A percentile compares a stretch with the other conserved stretches of the same genome.
Conservation (phyloP, 257 asterid genomes). For the Solanum megistacrolobum region DNA sequence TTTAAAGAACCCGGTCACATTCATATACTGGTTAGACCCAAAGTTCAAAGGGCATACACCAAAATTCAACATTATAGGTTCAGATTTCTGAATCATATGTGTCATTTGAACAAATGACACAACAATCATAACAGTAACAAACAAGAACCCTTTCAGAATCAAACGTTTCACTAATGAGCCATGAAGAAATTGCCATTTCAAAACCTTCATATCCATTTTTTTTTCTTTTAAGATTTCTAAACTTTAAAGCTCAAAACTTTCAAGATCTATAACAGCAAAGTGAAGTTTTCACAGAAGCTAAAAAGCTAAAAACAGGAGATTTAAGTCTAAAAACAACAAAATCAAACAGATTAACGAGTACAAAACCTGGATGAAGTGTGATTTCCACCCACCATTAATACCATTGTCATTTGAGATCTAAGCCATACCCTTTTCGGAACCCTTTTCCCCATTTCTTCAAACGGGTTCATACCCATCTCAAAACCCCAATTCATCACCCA, state of each 20-base stretch:
- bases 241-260: constrained; percentile 2
- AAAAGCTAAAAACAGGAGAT: constrained; percentile 6
- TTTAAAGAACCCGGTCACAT: constrained; percentile 17
- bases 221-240: neutral
- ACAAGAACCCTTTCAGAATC: constrained; percentile 42
- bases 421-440: constrained; percentile 50
- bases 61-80: constrained; percentile 14
- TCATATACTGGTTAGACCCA: constrained; percentile 15
- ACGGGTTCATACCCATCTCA: constrained; percentile 24
- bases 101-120: constrained; percentile 38
- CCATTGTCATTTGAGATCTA: constrained; percentile 55
- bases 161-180: constrained; percentile 45
- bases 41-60: constrained; percentile 46
- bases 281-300: constrained; percentile 6
- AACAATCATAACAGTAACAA: constrained; percentile 41
- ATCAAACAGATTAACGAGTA: constrained; percentile 49
- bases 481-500: constrained; percentile 13
- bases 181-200: constrained; percentile 44
- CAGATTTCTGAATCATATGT: constrained; percentile 27
- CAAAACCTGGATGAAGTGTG: constrained; percentile 98
- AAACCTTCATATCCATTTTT: constrained; percentile 37
- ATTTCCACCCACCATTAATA: constrained; percentile 90
- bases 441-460: constrained; percentile 34
- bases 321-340: constrained; percentile 10
- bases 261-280: constrained; percentile 2